Conservation (phyloP, 495 filamentous ascomycete species). For the Apodospora peruviana region DNA sequence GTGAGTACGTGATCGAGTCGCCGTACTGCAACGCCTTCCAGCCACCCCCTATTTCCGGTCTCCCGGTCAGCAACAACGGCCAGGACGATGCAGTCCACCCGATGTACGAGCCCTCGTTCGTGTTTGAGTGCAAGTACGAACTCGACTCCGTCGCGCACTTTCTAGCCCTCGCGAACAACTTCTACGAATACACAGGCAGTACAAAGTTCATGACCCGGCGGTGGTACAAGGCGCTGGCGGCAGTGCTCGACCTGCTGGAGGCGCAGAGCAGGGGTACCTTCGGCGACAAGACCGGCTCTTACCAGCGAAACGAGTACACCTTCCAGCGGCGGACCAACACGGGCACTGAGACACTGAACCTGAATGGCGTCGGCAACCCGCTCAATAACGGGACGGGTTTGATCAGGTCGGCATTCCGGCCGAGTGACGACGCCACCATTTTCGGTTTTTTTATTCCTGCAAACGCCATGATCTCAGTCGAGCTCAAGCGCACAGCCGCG, state of each 20-base stretch:
- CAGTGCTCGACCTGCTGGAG: constrained; percentile 65
- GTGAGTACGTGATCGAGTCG: constrained; percentile 86
- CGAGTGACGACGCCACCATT: constrained; percentile 97
- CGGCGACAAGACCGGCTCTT: constrained; percentile 54
- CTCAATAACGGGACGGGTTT: constrained; percentile 79
- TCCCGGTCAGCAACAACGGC: constrained; percentile 63
- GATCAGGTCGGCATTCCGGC: constrained; percentile 86
- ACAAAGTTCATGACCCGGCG: constrained; percentile 69
- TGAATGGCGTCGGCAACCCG: constrained; percentile 83
- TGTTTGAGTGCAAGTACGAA: constrained; percentile 99
- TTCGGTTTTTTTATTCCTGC: constrained; percentile 93
- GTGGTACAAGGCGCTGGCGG: constrained; percentile 77
- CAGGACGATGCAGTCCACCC: constrained; percentile 84
- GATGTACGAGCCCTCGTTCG: constrained; percentile 69
- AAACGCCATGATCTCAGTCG: constrained; percentile 93
- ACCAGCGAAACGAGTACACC: constrained; percentile 69
- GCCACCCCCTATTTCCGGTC: constrained; percentile 74
- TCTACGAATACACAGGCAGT: constrained; percentile 72
- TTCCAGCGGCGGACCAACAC: constrained; percentile 75
- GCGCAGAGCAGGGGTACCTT: constrained; percentile 80
- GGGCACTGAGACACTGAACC: constrained; percentile 85
- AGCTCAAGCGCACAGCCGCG: constrained; percentile 70
- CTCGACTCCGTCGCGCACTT: constrained; percentile 93
- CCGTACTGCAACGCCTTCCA: constrained; percentile 99
- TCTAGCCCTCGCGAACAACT: constrained; percentile 78